These are phyloP conservation scores for Penicillium sclerotiorum DNA, from an alignment of 2,329 filamentous ascomycete species.

Conservation along the genomic window DNA sequence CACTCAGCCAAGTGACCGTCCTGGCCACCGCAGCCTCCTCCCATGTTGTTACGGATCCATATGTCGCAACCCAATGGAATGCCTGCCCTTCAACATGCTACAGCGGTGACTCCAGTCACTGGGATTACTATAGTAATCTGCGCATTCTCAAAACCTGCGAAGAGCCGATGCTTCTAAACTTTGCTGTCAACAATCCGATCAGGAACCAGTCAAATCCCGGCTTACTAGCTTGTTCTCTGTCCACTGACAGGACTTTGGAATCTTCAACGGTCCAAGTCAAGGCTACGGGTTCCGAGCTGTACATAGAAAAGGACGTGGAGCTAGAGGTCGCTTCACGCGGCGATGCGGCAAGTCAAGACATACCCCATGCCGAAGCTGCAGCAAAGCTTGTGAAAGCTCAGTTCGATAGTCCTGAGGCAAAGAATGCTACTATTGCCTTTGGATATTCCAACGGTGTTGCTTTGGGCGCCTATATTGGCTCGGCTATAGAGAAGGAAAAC, in stretches of 20 bases:
- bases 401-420: background rate
- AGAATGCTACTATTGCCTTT: background rate
- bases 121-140: background rate
- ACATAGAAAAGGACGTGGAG: background rate
- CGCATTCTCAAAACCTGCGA: background rate
- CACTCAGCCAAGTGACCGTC: background rate
- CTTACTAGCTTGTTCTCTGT: background rate
- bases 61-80: slow-evolving; percentile 3
- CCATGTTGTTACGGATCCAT: slow-evolving; percentile 3
- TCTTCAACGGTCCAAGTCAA: background rate
- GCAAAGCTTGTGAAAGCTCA: background rate
- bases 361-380: background rate
- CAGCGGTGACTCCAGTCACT: background rate
- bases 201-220: background rate
- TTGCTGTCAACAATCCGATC: background rate
- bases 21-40: background rate
- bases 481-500: background rate
- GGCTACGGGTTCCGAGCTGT: background rate
- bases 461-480: background rate
- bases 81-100: background rate
- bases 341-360: background rate
- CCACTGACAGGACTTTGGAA: background rate
- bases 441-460: background rate
- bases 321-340: background rate
- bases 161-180: background rate